Percentiles rank a stretch among this genome's conserved stretches.
Evolutionary conservation across 2,329 filamentous ascomycete species (phyloP).

Genomic region (Elsinoe fawcettii): DNA sequence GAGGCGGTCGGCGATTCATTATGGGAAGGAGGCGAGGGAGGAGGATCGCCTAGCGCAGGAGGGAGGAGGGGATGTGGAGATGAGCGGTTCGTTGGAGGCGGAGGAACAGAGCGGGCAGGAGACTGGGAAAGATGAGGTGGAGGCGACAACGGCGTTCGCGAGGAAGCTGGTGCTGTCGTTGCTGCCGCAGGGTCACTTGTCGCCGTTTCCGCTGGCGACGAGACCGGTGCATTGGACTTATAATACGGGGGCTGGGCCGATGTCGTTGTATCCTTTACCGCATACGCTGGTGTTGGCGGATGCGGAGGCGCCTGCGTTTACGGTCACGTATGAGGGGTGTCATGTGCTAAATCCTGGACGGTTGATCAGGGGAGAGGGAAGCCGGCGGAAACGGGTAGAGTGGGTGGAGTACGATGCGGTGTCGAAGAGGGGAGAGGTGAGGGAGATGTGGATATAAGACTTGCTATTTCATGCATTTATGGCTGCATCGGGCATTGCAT

Average conservation of each 20-base stretch:
- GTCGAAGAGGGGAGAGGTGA: slow-evolving; percentile 51
- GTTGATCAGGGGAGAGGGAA: slow-evolving; percentile 56
- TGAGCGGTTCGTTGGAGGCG: slow-evolving; percentile 24
- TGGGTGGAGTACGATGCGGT: slow-evolving; percentile 85
- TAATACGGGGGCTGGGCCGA: slow-evolving; percentile 48
- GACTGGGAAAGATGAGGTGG: slow-evolving; percentile 24
- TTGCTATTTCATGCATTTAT: neutral
- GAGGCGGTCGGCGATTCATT: slow-evolving; percentile 64
- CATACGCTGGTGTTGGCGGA: slow-evolving; percentile 78
- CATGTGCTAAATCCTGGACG: slow-evolving; percentile 89
- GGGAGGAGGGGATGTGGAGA: slow-evolving; percentile 19
- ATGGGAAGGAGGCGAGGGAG: slow-evolving; percentile 46
- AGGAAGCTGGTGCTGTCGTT: slow-evolving; percentile 70
- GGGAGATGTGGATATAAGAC: slow-evolving; percentile 45
- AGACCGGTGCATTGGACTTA: slow-evolving; percentile 90
- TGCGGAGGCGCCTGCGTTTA: slow-evolving; percentile 71
- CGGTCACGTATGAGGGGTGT: slow-evolving; percentile 87
- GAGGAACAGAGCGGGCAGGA: slow-evolving; percentile 17
- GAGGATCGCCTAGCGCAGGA: slow-evolving; percentile 25
- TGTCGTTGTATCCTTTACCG: slow-evolving; percentile 83
- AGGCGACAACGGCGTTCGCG: slow-evolving; percentile 20
- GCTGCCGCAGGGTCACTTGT: slow-evolving; percentile 80
- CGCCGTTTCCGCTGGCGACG: slow-evolving; percentile 72
- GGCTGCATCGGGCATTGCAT: neutral
- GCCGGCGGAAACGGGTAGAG: slow-evolving; percentile 55